Base-by-base conservation (phyloP, 2,329 filamentous ascomycete genomes). In the Sporothrix mexicana region DNA sequence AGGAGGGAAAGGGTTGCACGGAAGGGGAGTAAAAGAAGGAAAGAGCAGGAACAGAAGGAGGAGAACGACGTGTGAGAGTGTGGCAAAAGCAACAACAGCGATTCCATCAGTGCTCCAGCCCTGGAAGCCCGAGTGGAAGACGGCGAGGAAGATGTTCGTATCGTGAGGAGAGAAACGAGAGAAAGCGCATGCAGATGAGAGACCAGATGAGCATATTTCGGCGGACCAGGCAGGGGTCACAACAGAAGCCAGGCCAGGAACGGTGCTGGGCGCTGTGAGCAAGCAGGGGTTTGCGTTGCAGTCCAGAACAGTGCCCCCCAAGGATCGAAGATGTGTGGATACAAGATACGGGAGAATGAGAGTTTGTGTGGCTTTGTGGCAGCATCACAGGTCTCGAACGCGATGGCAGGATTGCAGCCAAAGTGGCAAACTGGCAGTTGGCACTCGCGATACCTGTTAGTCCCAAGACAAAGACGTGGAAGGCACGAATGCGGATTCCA, bases 131-230 rank as follows among this genome's bases (percentile, higher is more conserved):
- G 47, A 36, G 30, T 25, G n/a, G 9, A 55, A 25, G 9, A 55
- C 51, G 4, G 30, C 30, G 30, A 36, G 30, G 51, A 25, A 25
- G 20, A 25, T 12, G 20, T 55, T 25, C 51, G 17, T 55, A 17
- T 43, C 61, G 30, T 6, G 30, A 30, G 2, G 17, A 62, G 57
- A 62, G 57, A 59, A 36, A 41, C 41, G 61, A 66, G 61, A 55
- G 30, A 66, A 47, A 64, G 41, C 20, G 45, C 15, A 51, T 67
- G 45, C 64, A 67, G 64, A 51, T 67, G 64, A 51, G 64, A 15
- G 36, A 51, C 23, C 64, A 67, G 64, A 51, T 67, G 64, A 51
- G 64, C 64, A 51, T 49, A 67, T 67, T 67, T 51, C 15, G 64
- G 23, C 43, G 64, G 64, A 51, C 64, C 25, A 36, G 23, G 36